A percentile compares a stretch with the other conserved stretches of the same genome.
phyloP scores from a whole-genome alignment of 352 stramenopile genomes.

The Globisporangium nagaii region DNA sequence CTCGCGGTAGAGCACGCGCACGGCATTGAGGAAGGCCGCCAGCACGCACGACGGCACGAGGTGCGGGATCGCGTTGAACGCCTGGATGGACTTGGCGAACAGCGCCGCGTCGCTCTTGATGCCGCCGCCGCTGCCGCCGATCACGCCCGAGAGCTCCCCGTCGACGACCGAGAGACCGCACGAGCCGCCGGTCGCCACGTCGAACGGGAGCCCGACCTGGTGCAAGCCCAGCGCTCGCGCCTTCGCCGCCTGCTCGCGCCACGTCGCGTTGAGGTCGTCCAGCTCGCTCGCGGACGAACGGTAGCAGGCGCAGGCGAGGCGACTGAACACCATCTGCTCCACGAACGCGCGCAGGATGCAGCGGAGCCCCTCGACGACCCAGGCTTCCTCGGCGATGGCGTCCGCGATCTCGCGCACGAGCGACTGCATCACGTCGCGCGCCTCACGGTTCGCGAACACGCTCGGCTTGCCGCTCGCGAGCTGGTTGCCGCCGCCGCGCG shows the following conservation, averaged over 20 bases:
- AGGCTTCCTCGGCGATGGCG: slow-evolving; percentile 35
- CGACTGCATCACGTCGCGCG: slow-evolving; percentile 64
- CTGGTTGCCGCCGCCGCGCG: slow-evolving; percentile 7
- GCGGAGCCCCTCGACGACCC: slow-evolving; percentile 18
- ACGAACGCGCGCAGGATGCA: slow-evolving; percentile 41
- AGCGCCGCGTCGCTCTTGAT: slow-evolving; percentile 16
- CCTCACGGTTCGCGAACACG: slow-evolving; percentile 46
- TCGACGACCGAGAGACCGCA: background rate
- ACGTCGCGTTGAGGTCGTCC: slow-evolving; percentile 62
- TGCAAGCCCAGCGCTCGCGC: slow-evolving; percentile 34
- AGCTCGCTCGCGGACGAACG: slow-evolving; percentile 43
- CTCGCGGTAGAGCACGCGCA: slow-evolving; percentile 68
- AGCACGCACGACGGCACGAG: slow-evolving; percentile 69
- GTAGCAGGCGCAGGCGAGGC: slow-evolving; percentile 64
- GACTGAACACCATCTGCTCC: slow-evolving; percentile 74
- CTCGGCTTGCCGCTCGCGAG: slow-evolving; percentile 10
- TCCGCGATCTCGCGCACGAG: slow-evolving; percentile 60
- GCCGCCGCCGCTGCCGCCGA: background rate
- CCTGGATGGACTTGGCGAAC: slow-evolving; percentile 54
- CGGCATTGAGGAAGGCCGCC: slow-evolving; percentile 46
- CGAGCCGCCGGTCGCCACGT: slow-evolving; percentile 12
- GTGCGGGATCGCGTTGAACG: slow-evolving; percentile 64
- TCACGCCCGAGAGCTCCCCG: background rate
- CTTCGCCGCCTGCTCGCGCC: slow-evolving; percentile 49
- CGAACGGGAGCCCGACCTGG: slow-evolving; percentile 49